Evolutionary conservation across 2,329 filamentous ascomycete genomes (phyloP).

Genomic region (Epichloe uncinata): DNA sequence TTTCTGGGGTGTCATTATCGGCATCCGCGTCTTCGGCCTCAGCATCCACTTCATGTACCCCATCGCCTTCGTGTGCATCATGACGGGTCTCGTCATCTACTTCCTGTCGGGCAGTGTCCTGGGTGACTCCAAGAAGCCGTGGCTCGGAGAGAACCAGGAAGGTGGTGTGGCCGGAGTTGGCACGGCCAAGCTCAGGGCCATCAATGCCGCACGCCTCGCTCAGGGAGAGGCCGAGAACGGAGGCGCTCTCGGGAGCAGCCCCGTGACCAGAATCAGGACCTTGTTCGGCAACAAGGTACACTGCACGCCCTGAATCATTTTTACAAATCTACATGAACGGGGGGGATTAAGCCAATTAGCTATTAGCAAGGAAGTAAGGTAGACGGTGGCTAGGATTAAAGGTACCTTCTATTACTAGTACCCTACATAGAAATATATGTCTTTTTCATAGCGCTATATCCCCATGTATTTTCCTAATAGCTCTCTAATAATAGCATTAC

Average conservation of each 20-base stretch:
- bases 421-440: no score
- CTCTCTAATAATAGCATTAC: no score
- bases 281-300: background rate
- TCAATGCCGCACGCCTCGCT: slow-evolving; percentile 39
- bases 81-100: slow-evolving; percentile 74
- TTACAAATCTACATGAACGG: no score
- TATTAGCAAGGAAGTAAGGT: no score
- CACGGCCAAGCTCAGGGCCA: slow-evolving; percentile 68
- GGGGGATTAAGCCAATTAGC: no score
- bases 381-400: no score
- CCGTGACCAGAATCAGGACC: background rate
- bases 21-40: slow-evolving; percentile 71
- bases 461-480: no score
- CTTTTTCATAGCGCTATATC: no score
- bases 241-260: background rate
- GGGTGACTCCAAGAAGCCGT: slow-evolving; percentile 87
- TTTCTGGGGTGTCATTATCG: slow-evolving; percentile 95
- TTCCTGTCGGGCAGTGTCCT: slow-evolving; percentile 72
- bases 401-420: no score
- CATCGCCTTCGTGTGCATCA: slow-evolving; percentile 86
- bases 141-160: slow-evolving; percentile 82
- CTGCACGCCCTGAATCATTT: no score
- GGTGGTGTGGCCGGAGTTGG: slow-evolving; percentile 66
- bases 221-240: slow-evolving; percentile 18
- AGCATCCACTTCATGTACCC: slow-evolving; percentile 83